Conservation (phyloP, 768 basidiomycete genomes). For the Agrocybe pediades region DNA sequence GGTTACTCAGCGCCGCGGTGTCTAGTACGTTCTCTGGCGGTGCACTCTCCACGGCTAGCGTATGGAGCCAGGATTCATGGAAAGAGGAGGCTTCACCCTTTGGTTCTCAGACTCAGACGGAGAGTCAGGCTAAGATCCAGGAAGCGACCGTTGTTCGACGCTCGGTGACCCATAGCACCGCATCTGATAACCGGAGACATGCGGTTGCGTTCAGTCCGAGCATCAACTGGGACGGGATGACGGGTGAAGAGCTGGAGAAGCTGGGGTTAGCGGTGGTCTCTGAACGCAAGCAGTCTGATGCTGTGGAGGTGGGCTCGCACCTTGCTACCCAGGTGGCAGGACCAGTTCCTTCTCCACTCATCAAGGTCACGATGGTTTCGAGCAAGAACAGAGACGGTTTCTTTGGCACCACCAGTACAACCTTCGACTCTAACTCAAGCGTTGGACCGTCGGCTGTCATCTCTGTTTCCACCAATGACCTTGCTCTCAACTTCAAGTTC, state of each 20-base stretch:
- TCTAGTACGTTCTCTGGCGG: conserved; percentile 9
- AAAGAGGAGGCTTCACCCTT: conserved; percentile 11
- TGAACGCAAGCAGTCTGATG: background rate
- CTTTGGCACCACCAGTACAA: background rate
- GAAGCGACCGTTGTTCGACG: background rate
- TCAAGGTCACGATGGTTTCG: background rate
- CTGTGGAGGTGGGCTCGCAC: background rate
- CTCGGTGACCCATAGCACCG: background rate
- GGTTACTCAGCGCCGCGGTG: conserved; percentile 12
- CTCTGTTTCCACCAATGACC: conserved; percentile 3
- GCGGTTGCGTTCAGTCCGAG: conserved; percentile 25
- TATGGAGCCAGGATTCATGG: conserved; percentile 31
- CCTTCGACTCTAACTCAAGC: background rate
- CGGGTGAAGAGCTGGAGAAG: background rate
- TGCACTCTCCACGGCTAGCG: conserved; percentile 16
- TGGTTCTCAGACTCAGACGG: background rate
- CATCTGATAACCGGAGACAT: conserved; percentile 18
- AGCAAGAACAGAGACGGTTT: background rate
- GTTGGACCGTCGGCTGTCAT: background rate
- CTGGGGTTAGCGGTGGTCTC: background rate
- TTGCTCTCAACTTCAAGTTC: background rate
- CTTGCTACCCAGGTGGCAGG: background rate
- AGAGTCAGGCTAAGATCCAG: background rate
- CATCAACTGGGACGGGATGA: conserved; percentile 18
- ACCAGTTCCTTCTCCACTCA: background rate